Evolutionary conservation across 257 asterid genomes (phyloP).

Genomic region (Scutellaria minor): DNA sequence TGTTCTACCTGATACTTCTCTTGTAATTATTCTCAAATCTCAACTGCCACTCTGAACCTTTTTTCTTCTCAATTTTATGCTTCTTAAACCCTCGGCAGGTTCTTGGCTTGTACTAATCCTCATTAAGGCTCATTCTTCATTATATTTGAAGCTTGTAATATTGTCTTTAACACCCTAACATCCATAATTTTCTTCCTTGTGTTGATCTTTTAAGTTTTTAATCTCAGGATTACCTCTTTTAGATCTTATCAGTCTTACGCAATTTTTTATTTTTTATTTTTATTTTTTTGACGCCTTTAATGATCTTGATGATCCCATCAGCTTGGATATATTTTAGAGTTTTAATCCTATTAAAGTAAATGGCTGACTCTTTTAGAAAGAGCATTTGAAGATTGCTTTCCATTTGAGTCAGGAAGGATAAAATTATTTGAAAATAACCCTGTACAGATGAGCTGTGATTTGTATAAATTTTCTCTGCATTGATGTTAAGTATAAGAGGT

Average conservation of each 20-base stretch:
- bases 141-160: background rate
- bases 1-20: background rate
- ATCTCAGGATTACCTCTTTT: background rate
- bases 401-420: background rate
- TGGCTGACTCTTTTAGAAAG: background rate
- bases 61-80: background rate
- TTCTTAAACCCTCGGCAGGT: background rate
- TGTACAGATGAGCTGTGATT: background rate
- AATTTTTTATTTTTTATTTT: no score
- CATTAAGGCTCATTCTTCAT: background rate
- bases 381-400: conserved; percentile 6
- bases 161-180: background rate
- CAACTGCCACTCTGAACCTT: background rate
- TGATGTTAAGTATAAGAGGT: background rate
- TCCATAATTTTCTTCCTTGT: background rate
- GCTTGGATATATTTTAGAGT: no score
- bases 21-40: conserved; percentile 12
- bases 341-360: background rate
- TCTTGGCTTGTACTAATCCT: background rate
- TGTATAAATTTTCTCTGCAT: background rate
- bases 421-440: background rate
- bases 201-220: conserved; percentile 1
- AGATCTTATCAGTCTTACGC: background rate
- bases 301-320: background rate
- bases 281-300: background rate